Base-by-base conservation (phyloP, 2,329 filamentous ascomycete genomes). In the Epichloe hybrida region DNA sequence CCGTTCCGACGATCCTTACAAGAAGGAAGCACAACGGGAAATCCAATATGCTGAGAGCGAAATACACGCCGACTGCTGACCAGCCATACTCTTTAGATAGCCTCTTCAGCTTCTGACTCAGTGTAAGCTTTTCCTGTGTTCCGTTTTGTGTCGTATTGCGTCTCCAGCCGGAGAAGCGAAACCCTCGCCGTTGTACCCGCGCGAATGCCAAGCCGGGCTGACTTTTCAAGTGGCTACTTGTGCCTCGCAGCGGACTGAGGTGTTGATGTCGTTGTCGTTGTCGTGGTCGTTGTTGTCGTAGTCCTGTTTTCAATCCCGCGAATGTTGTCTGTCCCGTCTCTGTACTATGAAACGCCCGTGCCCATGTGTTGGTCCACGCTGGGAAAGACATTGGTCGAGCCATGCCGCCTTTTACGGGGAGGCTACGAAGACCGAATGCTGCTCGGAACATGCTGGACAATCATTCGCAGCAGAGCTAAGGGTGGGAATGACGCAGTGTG, bases 11-110 rank as follows among this genome's bases (percentile, higher is more conserved):
- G 49, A 82, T 72, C 52, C 84, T 79, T 45, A 98, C 93, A 9
- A 93, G 80, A 50, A 95, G 69, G 70, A 95, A 98, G 70, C 91
- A 97, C 64, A 97, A 87, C 0, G 93, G 93, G 57, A 97, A 95
- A 69, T 98, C 93, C 48, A 95, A 70, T 38, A 86, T 84, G 41
- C 86, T 90, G 50, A 98, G 70, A 1, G 74, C 75, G 9, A 96
- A 68, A 67, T 98, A 98, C 13, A 98, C 87, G n/a, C 89, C 91
- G 5, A 96, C 68, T 1, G 90, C 90, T 3, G 86, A 79, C 88
- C 90, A 97, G 39, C 93, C 93, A 66, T 98, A 98, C 66, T 97
- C 91, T 56, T 84, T 82, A 3, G 85, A 89, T 44, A 98, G 77
- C 64, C 87, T 88, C 68, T 84, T 89, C 63, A 97, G 71, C 27